A percentile compares a stretch with the other conserved stretches of the same genome.
These are phyloP conservation scores for Ophiognomonia clavigignenti-juglandacearum DNA, from an alignment of 2,329 filamentous ascomycete genomes.

Conservation along the genomic window DNA sequence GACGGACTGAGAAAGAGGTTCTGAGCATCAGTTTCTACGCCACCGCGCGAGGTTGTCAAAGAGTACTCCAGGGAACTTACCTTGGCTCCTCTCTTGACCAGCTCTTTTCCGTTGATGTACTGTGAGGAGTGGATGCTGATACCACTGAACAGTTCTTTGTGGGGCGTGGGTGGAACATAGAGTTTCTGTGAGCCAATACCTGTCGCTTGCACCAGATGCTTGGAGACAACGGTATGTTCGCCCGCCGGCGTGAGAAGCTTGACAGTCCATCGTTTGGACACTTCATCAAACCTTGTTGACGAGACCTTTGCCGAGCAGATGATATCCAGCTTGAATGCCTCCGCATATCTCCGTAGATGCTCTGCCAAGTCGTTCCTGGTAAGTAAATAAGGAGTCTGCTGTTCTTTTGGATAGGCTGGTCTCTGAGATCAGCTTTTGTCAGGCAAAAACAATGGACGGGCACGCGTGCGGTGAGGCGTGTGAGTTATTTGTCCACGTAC, in stretches of 20 bases:
- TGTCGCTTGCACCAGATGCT: conserved; percentile 43
- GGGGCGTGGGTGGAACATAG: conserved; percentile 32
- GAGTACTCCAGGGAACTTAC: conserved; percentile 1
- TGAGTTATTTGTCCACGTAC: too few species aligned
- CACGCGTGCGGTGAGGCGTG: too few species aligned
- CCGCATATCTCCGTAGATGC: conserved; percentile 43
- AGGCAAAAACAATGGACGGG: too few species aligned
- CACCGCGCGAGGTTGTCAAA: not conserved
- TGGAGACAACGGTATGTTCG: conserved; percentile 25
- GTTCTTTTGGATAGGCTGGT: conserved; percentile 32
- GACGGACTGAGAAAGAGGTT: not conserved
- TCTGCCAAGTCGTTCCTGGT: conserved; percentile 41
- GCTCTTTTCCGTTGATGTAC: conserved; percentile 33
- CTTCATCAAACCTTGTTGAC: conserved; percentile 17
- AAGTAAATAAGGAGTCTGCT: conserved; percentile 32
- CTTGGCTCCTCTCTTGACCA: conserved; percentile 17
- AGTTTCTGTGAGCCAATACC: conserved; percentile 37
- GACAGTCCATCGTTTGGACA: conserved; percentile 31
- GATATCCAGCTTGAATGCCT: conserved; percentile 42
- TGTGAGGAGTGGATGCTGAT: conserved; percentile 37
- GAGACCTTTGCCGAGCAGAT: conserved; percentile 33
- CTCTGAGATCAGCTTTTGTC: not conserved
- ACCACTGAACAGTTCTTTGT: conserved; percentile 36
- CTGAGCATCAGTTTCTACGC: not conserved
- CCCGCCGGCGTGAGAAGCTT: conserved; percentile 20